A percentile compares a stretch with the other conserved stretches of the same genome.
phyloP scores from a whole-genome alignment of 2,329 filamentous ascomycete genomes.

The Alternaria angustiovoidea region DNA sequence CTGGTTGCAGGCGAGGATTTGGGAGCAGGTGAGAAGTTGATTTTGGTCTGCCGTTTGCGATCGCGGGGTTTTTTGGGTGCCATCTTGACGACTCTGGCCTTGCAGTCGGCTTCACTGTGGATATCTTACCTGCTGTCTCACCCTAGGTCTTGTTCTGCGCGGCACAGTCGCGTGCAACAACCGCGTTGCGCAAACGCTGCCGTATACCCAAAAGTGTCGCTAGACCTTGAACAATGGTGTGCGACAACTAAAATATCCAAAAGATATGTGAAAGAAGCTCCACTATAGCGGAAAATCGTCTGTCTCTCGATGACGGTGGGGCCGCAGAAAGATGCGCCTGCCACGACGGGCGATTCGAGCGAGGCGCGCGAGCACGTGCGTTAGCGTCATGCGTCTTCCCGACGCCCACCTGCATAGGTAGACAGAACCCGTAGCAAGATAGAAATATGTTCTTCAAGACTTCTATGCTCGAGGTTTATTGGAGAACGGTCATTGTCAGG shows the following conservation, averaged over 20 bases:
- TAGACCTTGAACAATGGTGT: not conserved
- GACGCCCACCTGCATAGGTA: not conserved
- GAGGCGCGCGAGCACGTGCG: slow-evolving; percentile 20
- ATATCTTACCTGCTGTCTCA: not conserved
- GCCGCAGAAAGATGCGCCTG: slow-evolving; percentile 12
- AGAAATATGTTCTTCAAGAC: too few species aligned
- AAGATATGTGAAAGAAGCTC: not conserved
- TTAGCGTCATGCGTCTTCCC: slow-evolving; percentile 5
- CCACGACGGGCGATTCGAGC: slow-evolving; percentile 8
- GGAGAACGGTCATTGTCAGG: too few species aligned
- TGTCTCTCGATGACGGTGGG: slow-evolving; percentile 8
- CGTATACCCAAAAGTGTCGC: not conserved
- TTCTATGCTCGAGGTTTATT: too few species aligned
- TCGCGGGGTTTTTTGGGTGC: slow-evolving; percentile 32
- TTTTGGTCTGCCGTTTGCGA: slow-evolving; percentile 51
- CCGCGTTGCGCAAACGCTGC: slow-evolving; percentile 7
- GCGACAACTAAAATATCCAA: not conserved
- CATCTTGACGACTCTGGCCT: slow-evolving; percentile 24
- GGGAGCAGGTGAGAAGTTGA: slow-evolving; percentile 54
- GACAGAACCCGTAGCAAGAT: not conserved
- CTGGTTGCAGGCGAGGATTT: slow-evolving; percentile 49
- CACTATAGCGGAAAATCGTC: not conserved
- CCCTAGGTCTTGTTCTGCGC: slow-evolving; percentile 3
- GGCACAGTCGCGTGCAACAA: slow-evolving; percentile 9
- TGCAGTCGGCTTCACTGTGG: slow-evolving; percentile 3